These are phyloP conservation scores for Metschnikowia sp. DNA, from an alignment of 805 yeast genomes.

Conservation along the genomic window DNA sequence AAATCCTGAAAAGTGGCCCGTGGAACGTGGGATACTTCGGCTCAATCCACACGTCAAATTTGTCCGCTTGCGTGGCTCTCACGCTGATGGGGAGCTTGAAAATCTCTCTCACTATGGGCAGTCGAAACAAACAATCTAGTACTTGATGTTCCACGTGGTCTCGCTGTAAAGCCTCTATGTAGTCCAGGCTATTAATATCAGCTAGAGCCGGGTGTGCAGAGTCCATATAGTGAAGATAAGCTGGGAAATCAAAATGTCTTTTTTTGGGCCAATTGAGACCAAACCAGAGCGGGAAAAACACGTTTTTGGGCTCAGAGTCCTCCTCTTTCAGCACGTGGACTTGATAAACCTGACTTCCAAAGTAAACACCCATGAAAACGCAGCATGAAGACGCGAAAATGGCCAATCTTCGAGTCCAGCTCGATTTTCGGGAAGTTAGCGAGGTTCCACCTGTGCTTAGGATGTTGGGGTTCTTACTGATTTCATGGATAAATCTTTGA, in stretches of 20 bases:
- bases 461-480: conserved; percentile 11
- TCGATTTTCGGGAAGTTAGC: neutral
- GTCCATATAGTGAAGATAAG: conserved; percentile 26
- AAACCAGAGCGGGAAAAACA: conserved; percentile 28
- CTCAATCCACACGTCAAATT: conserved; percentile 31
- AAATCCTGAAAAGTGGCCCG: conserved; percentile 25
- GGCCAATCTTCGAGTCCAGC: neutral
- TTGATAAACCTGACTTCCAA: conserved; percentile 16
- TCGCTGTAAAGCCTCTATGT: conserved; percentile 12
- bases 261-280: conserved; percentile 25
- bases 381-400: conserved; percentile 6
- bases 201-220: conserved; percentile 16
- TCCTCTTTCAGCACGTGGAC: conserved; percentile 10
- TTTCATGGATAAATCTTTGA: conserved; percentile 9
- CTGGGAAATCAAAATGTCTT: conserved; percentile 25
- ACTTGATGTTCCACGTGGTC: conserved; percentile 27
- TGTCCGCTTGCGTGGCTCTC: conserved; percentile 4
- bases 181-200: conserved; percentile 1
- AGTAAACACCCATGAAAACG: conserved; percentile 14
- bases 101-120: conserved; percentile 20
- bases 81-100: conserved; percentile 30
- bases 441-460: neutral
- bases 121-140: conserved; percentile 24
- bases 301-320: neutral
- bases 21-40: conserved; percentile 27